Evolutionary conservation across 352 stramenopile species (phyloP), one percentile per base, ranked within the genome.

Genomic region (Pythium phragmitis): DNA sequence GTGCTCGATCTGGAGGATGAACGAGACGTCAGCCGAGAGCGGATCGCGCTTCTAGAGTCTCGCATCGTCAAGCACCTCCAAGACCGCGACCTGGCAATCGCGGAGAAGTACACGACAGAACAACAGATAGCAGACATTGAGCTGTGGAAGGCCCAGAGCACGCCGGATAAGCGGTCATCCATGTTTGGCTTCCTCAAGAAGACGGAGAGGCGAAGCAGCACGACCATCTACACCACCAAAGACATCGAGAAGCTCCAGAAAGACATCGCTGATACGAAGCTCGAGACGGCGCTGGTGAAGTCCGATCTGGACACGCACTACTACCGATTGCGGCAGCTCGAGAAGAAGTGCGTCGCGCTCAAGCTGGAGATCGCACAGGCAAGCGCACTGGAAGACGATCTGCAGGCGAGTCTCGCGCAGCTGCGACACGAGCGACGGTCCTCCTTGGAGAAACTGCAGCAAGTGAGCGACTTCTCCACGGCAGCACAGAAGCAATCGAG

Each of bases 41-140:
- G 71, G 16, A 88, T 91, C 52, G 68, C 74, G 13, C 69, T 91
- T 21, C 70, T 89, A 11, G 82, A 91, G 55, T 73, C 80, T n/a
- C 75, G 80, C 13, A 88, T 91, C 48, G 79, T 82, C 52, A 89
- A 91, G 59, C 75, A 87, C n/a, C 46, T 91, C 30, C 79, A 89
- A 51, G 80, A 91, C 52, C 79, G 82, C 23, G 82, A 89, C 54
- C 59, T 88, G 39, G 80, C 79, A 30, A 91, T 91, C 30, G 79
- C 79, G 6, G 79, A 91, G 50, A 85, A 77, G 28, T 91, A 89
- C 60, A 88, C 80, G 8, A 88, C 75, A 1, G 72, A 89, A 55
- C 78, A 85, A 60, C 73, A 88, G 56, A 88, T 89, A 49, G 68
- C 72, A 41, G 80, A 91, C 23, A 70, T 79, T 9, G 80, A 88